Evolutionary conservation across 2,329 filamentous ascomycete species (phyloP), one percentile per base, ranked within the genome.

Genomic region (Lachnellula occidentalis): DNA sequence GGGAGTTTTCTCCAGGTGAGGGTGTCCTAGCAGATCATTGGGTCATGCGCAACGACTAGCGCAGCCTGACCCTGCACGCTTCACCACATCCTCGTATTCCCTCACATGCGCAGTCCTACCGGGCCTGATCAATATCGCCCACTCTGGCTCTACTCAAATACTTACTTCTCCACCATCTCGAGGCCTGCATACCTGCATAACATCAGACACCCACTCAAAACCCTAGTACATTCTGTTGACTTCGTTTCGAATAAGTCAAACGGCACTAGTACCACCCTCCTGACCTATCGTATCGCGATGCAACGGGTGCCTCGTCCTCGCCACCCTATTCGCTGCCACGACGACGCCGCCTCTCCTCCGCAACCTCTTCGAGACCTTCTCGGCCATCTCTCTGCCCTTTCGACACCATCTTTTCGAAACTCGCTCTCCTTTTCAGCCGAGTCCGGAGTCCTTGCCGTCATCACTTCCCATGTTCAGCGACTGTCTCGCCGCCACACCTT

Each of bases 21-120:
- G 65, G 65, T 65, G 65, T 66, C 56, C 58, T 59, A 57, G 36
- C 54, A 45, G 51, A 51, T 57, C 54, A 63, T 64, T 66, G 64
- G 37, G 64, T 67, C 65, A 67, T 62, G 62, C 56, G 62, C 55
- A 56, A 50, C 36, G 22, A 41, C 55, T 58, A 59, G 62, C 58
- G 63, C 60, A 49, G 39, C 43, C 48, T 39, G 14, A 58, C 46
- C 58, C 56, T 51, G 31, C 27, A 31, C 11, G 27, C 27, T 17
- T 15, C 42, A 42, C 46, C 50, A 37, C 47, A 46, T 51, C 34
- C 58, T 60, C 58, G 58, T 60, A 60, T 60, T 43, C 46, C 51
- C 55, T 54, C 56, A 56, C 52, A 57, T 53, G 55, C 51, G 37
- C 48, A 51, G 31, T 41, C 50, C 39, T 34, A 27, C 45, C 14